Percentiles rank a stretch among this genome's conserved stretches.
phyloP scores from a whole-genome alignment of 331 rosid species.

The Malus hybrid region DNA sequence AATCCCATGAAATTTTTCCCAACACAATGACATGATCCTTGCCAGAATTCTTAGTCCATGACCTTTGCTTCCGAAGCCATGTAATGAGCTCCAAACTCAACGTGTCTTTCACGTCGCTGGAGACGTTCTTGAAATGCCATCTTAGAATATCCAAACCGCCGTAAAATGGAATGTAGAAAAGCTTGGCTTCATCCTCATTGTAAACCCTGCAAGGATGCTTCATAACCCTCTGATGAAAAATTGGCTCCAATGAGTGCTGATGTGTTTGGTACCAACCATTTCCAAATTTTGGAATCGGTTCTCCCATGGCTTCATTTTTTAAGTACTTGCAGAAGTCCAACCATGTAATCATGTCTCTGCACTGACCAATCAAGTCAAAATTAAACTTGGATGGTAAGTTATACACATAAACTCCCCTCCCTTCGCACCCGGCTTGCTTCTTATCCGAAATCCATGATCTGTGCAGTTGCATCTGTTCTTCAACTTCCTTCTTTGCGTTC shows the following conservation, averaged over 20 bases:
- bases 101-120: constrained; percentile 55
- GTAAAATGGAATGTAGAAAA: constrained; percentile 76
- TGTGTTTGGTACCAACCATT: constrained; percentile 67
- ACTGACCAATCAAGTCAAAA: constrained; percentile 63
- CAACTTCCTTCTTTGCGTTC: constrained; percentile 38
- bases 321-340: constrained; percentile 53
- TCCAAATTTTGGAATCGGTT: constrained; percentile 53
- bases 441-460: constrained; percentile 51
- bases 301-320: constrained; percentile 52
- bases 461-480: constrained; percentile 47
- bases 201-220: constrained; percentile 68
- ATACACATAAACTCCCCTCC: constrained; percentile 61
- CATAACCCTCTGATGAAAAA: constrained; percentile 58
- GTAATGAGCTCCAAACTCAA: constrained; percentile 47
- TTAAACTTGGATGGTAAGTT: constrained; percentile 61
- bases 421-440: constrained; percentile 35
- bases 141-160: constrained; percentile 72
- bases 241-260: constrained; percentile 68
- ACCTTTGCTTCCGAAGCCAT: constrained; percentile 45
- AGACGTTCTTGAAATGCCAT: constrained; percentile 80
- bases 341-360: constrained; percentile 67
- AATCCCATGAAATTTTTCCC: constrained; percentile 94
- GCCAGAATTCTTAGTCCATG: constrained; percentile 55
- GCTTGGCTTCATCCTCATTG: constrained; percentile 45
- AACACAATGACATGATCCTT: constrained; percentile 74